These are phyloP conservation scores for Aspergillus ruber DNA, from an alignment of 2,329 filamentous ascomycete genomes.

Conservation along the genomic window DNA sequence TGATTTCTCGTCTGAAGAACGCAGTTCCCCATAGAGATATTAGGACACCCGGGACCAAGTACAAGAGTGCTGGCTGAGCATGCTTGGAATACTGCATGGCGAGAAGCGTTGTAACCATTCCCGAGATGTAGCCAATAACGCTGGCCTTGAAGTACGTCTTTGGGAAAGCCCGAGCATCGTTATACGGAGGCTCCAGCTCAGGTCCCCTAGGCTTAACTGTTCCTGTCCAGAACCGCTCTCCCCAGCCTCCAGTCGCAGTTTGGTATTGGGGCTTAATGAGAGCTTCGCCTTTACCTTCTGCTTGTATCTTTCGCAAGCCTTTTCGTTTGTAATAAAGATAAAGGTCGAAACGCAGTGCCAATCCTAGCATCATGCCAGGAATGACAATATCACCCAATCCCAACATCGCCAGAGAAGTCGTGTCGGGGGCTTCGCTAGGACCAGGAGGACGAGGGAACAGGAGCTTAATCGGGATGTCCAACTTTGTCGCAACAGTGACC, in stretches of 20 bases:
- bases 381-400: constrained; percentile 92
- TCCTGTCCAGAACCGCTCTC: constrained; percentile 71
- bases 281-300: constrained; percentile 13
- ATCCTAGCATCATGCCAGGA: constrained; percentile 80
- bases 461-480: constrained; percentile 91
- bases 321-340: constrained; percentile 73
- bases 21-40: constrained; percentile 70
- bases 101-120: constrained; percentile 68
- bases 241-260: constrained; percentile 68
- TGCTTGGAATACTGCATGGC: constrained; percentile 73
- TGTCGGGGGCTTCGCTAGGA: constrained; percentile 38
- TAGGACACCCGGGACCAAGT: constrained; percentile 83
- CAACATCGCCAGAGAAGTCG: constrained; percentile 61
- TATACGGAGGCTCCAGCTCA: constrained; percentile 28
- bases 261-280: constrained; percentile 32
- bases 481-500: constrained; percentile 66
- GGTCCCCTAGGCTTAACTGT: constrained; percentile 17
- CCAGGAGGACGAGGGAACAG: constrained; percentile 64
- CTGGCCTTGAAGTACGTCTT: constrained; percentile 83
- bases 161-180: constrained; percentile 51
- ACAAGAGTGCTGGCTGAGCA: constrained; percentile 84
- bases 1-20: constrained; percentile 61
- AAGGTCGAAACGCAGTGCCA: constrained; percentile 86
- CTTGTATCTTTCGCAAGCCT: constrained; percentile 39
- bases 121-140: constrained; percentile 67